A percentile compares a stretch with the other conserved stretches of the same genome.
Evolutionary conservation across 495 filamentous ascomycete genomes (phyloP).

Genomic region (Neurospora sp.): DNA sequence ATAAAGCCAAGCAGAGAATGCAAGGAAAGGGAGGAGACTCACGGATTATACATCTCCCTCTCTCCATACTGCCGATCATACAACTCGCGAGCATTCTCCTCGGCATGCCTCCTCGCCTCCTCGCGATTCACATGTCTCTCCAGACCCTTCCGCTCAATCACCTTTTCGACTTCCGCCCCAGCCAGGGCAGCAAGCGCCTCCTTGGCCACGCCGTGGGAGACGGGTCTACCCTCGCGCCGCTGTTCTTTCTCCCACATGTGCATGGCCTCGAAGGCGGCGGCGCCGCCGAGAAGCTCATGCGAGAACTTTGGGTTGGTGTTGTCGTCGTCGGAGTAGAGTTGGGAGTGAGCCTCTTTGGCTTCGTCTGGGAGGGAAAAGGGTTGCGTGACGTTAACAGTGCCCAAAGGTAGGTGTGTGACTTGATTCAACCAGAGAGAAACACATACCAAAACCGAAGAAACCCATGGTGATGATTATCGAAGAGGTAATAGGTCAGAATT

Average conservation of each 20-base stretch:
- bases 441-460: slow-evolving; percentile 30
- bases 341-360: slow-evolving; percentile 44
- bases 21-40: slow-evolving; percentile 13
- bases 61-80: slow-evolving; percentile 50
- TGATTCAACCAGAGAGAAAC: background rate
- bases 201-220: slow-evolving; percentile 68
- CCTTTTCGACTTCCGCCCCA: slow-evolving; percentile 67
- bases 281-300: slow-evolving; percentile 67
- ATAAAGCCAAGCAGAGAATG: background rate
- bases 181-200: slow-evolving; percentile 62
- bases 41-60: slow-evolving; percentile 40
- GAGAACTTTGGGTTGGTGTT: slow-evolving; percentile 54
- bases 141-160: slow-evolving; percentile 69
- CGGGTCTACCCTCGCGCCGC: slow-evolving; percentile 59
- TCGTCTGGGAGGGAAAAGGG: slow-evolving; percentile 16
- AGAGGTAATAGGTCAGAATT: slow-evolving; percentile 1
- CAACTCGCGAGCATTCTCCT: slow-evolving; percentile 52
- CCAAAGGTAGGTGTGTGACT: background rate
- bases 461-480: slow-evolving; percentile 17
- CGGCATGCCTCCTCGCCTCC: slow-evolving; percentile 55
- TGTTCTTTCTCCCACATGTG: slow-evolving; percentile 71
- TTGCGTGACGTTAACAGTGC: too few species aligned
- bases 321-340: slow-evolving; percentile 41
- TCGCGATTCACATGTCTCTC: slow-evolving; percentile 53
- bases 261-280: slow-evolving; percentile 70